phyloP scores from a whole-genome alignment of 148 eudicot species.

The Vaccinium vitisidaea region DNA sequence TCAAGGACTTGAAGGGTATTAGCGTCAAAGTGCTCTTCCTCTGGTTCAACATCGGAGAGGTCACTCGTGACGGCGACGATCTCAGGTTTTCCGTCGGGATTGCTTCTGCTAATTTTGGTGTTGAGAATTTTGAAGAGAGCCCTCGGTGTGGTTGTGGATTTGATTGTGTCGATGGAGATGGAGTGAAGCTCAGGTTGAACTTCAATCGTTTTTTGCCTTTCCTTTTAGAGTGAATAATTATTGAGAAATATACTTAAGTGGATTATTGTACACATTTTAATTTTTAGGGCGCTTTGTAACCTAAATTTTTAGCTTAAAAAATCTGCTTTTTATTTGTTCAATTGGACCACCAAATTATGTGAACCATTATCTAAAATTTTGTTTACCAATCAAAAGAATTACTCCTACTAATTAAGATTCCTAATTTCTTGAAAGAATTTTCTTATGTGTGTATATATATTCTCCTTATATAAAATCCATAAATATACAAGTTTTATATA shows the following conservation, averaged over 20 bases:
- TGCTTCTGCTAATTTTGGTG: constrained; percentile 35
- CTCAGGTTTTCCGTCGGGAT: constrained; percentile 47
- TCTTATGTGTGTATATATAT: too few relatives aligned
- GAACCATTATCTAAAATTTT: too few relatives aligned
- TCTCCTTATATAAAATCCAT: too few relatives aligned
- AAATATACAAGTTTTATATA: too few relatives aligned
- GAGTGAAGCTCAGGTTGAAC: not conserved
- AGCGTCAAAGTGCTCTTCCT: constrained; percentile 38
- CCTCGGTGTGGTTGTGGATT: constrained; percentile 67
- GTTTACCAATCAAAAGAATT: too few relatives aligned
- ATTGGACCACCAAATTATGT: too few relatives aligned
- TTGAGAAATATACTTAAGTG: not conserved
- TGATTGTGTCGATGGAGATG: constrained; percentile 28
- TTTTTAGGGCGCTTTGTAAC: too few relatives aligned
- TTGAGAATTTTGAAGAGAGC: constrained; percentile 39
- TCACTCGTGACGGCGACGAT: constrained; percentile 30
- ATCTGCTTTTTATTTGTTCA: too few relatives aligned
- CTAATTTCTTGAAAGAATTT: too few relatives aligned
- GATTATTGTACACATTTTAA: not conserved
- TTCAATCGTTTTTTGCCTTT: constrained; percentile 4
- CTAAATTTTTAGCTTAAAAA: too few relatives aligned
- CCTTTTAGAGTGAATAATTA: not conserved
- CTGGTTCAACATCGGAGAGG: constrained; percentile 40
- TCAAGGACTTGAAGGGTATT: constrained; percentile 35
- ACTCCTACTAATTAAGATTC: too few relatives aligned